phyloP scores from a whole-genome alignment of 2,329 filamentous ascomycete genomes.

The Hypoxylon sp. region DNA sequence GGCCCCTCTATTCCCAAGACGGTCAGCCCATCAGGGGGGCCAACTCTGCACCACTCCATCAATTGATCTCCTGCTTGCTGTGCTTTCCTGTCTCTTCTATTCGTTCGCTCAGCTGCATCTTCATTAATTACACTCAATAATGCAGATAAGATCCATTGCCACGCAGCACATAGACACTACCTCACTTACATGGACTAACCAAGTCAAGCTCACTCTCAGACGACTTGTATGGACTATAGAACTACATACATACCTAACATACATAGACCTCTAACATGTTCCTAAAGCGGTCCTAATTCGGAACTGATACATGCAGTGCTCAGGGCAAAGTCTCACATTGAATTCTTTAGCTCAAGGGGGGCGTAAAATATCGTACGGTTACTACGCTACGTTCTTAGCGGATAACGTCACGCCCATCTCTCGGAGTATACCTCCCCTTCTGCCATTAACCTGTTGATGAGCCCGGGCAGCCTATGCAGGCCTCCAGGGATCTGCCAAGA shows the following conservation, averaged over 20 bases:
- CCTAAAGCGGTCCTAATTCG: constrained; percentile 11
- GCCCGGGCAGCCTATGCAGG: constrained; percentile 46
- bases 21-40: constrained; percentile 28
- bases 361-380: constrained; percentile 37
- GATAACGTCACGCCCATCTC: constrained; percentile 31
- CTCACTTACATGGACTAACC: constrained; percentile 5
- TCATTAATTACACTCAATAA: constrained; percentile 16
- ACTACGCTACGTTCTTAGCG: constrained; percentile 8
- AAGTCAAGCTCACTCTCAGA: constrained; percentile 16
- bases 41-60: constrained; percentile 27
- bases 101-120: constrained; percentile 30
- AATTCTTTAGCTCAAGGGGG: constrained; percentile 28
- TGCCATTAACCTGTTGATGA: constrained; percentile 43
- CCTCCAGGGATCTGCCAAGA: constrained; percentile 51
- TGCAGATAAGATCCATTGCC: constrained; percentile 22
- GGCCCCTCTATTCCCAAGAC: constrained; percentile 36
- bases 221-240: constrained; percentile 1
- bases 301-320: constrained; percentile 23
- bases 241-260: constrained; percentile 19
- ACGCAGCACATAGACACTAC: constrained; percentile 7
- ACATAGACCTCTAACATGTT: constrained; percentile 19
- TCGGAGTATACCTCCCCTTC: constrained; percentile 41
- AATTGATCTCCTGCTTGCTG: constrained; percentile 23
- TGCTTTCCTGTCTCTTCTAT: constrained; percentile 19
- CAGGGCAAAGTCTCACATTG: constrained; percentile 26